Percentiles rank a stretch among this genome's conserved stretches.
These are phyloP conservation scores for Microdochium bolleyi DNA, from an alignment of 2,329 filamentous ascomycete species.

Conservation along the genomic window DNA sequence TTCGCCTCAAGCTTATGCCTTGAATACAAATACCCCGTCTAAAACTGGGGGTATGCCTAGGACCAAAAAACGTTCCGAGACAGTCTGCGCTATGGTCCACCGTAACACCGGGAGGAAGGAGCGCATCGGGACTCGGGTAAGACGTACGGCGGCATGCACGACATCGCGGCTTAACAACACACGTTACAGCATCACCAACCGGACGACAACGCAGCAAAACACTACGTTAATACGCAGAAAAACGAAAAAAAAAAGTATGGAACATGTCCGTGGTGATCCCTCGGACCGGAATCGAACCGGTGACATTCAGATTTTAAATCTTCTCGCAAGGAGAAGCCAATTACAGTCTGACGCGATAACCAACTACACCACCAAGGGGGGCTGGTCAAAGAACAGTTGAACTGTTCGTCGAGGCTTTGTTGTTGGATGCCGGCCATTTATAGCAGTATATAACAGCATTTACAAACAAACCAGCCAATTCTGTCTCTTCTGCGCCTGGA, in stretches of 20 bases:
- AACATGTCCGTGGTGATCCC: neutral
- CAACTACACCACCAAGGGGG: neutral
- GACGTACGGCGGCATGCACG: no score
- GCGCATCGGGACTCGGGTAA: no score
- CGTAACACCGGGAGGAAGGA: no score
- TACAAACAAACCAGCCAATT: neutral
- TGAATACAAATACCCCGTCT: no score
- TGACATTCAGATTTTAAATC: neutral
- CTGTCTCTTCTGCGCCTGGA: neutral
- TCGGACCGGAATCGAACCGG: slow-evolving; percentile 1
- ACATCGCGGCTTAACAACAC: no score
- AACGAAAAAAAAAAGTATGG: neutral
- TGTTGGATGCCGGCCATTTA: neutral
- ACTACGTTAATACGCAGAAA: no score
- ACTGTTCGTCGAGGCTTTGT: neutral
- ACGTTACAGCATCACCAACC: no score
- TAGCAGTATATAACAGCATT: neutral
- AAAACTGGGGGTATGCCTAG: no score
- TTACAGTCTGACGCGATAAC: slow-evolving; percentile 1
- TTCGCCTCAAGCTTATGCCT: no score
- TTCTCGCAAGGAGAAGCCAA: neutral
- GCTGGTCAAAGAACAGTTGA: neutral
- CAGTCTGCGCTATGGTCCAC: no score
- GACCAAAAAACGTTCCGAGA: no score
- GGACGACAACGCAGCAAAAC: no score